Conservation (phyloP, 371 early-diverging fungal genomes). For the Mucor plumbeus region DNA sequence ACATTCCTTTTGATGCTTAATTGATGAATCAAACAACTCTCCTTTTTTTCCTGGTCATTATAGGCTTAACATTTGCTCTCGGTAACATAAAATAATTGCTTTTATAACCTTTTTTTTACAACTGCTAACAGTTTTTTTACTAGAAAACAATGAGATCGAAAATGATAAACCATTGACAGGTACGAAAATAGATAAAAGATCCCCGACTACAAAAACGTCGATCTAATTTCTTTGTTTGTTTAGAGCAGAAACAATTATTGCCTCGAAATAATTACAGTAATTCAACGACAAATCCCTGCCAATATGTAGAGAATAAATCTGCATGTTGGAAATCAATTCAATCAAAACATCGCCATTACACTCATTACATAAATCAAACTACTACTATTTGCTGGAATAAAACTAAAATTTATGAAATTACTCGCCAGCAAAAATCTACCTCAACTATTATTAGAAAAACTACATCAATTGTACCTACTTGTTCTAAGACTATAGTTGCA, state of each 20-base stretch:
- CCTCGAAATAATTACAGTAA: not conserved
- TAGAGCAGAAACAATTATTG: slow-evolving; percentile 3
- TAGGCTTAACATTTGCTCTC: slow-evolving; percentile 30
- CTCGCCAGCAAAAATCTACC: not conserved
- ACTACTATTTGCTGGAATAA: slow-evolving; percentile 16
- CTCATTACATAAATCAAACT: slow-evolving; percentile 1
- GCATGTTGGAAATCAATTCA: slow-evolving; percentile 5
- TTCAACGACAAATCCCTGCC: not conserved
- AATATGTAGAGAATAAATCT: not conserved
- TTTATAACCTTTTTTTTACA: not conserved
- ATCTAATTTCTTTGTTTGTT: slow-evolving; percentile 9
- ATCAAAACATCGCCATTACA: not conserved
- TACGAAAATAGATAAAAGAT: not conserved
- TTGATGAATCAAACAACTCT: slow-evolving; percentile 48
- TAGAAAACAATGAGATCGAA: slow-evolving; percentile 13
- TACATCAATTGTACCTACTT: slow-evolving; percentile 16
- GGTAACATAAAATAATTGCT: slow-evolving; percentile 7
- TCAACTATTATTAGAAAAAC: slow-evolving; percentile 13
- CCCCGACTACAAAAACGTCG: not conserved
- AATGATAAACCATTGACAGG: slow-evolving; percentile 3
- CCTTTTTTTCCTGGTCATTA: slow-evolving; percentile 37
- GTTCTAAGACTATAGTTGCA: slow-evolving; percentile 27
- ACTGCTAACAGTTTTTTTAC: not conserved
- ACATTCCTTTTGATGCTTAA: slow-evolving; percentile 39
- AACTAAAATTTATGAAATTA: slow-evolving; percentile 10